phyloP scores from a whole-genome alignment of 352 stramenopile genomes.

The Phytophthora palmivora region DNA sequence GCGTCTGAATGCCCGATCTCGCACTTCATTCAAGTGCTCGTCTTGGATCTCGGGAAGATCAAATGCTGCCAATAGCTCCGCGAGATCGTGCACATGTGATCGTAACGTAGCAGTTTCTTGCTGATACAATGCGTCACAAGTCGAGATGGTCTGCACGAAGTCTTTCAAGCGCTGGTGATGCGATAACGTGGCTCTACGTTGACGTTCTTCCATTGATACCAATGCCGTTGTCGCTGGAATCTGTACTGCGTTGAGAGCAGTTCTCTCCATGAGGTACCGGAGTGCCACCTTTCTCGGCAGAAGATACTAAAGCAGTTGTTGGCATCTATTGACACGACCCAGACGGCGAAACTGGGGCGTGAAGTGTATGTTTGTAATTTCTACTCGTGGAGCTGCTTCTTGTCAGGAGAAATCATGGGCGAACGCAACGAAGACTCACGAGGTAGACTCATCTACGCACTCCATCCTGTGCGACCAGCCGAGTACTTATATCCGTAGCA shows the following conservation, averaged over 20 bases:
- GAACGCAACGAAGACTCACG: constrained; percentile 52
- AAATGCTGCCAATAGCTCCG: constrained; percentile 34
- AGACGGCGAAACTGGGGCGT: not conserved
- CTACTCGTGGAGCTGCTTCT: constrained; percentile 41
- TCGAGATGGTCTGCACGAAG: constrained; percentile 12
- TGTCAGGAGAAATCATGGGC: constrained; percentile 63
- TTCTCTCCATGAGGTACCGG: no score
- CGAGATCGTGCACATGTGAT: constrained; percentile 36
- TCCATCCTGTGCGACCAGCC: constrained; percentile 67
- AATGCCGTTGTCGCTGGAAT: not conserved
- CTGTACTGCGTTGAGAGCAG: not conserved
- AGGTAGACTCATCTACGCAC: constrained; percentile 57
- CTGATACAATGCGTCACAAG: constrained; percentile 15
- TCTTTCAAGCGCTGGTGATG: constrained; percentile 4
- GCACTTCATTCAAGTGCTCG: constrained; percentile 22
- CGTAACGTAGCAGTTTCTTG: constrained; percentile 26
- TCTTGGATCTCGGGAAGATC: constrained; percentile 35
- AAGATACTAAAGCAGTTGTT: constrained; percentile 5
- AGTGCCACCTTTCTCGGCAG: constrained; percentile 17
- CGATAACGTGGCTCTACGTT: not conserved
- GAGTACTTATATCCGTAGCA: constrained; percentile 76
- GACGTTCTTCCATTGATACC: constrained; percentile 3
- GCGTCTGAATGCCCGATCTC: constrained; percentile 37
- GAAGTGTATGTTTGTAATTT: constrained; percentile 11
- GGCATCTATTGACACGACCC: constrained; percentile 1